Percentiles rank a stretch among this genome's conserved stretches.
Conservation (phyloP, 305 asterid species). For the Rubia peregrina region DNA sequence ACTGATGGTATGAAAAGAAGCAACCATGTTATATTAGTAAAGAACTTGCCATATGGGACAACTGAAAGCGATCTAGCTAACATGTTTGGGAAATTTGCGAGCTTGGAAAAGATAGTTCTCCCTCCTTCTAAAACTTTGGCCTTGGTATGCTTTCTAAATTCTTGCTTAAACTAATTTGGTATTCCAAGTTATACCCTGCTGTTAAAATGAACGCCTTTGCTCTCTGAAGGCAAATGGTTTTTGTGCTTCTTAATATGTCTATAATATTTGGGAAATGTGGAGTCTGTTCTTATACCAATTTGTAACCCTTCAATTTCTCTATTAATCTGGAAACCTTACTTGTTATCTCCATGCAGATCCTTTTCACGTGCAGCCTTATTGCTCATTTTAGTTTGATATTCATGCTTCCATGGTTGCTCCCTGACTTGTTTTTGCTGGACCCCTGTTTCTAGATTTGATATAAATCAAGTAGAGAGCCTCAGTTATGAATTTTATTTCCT, state of each 20-base stretch:
- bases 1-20: slow-evolving; percentile 73
- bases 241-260: neutral
- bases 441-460: neutral
- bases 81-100: slow-evolving; percentile 83
- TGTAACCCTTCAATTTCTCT: neutral
- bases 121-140: slow-evolving; percentile 89
- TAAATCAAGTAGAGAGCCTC: neutral
- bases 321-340: neutral
- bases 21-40: slow-evolving; percentile 78
- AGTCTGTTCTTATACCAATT: neutral
- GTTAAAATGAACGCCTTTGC: neutral
- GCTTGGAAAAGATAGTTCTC: slow-evolving; percentile 72
- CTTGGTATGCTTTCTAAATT: slow-evolving; percentile 48
- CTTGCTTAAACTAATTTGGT: slow-evolving; percentile 3
- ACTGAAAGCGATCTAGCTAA: slow-evolving; percentile 68
- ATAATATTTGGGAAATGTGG: neutral
- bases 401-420: neutral
- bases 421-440: neutral
- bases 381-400: neutral
- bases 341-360: neutral
- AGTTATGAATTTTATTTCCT: neutral
- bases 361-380: neutral
- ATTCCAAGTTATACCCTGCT: neutral
- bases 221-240: neutral
- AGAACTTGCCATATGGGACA: slow-evolving; percentile 85